phyloP scores from a whole-genome alignment of 345 rosid species.

The Boechera retrofracta region DNA sequence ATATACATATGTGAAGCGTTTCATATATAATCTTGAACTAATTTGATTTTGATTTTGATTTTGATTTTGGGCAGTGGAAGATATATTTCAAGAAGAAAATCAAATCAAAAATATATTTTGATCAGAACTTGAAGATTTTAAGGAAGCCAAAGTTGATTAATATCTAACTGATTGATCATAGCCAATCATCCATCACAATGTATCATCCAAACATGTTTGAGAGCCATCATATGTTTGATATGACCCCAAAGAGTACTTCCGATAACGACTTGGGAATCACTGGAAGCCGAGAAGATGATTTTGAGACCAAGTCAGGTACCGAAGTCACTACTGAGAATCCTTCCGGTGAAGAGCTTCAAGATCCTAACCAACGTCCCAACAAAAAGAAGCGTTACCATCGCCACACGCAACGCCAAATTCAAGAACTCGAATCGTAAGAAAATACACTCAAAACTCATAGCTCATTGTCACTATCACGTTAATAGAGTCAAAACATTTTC shows the following conservation, averaged over 20 bases:
- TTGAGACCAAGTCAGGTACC: conserved; percentile 78
- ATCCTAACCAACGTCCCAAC: conserved; percentile 68
- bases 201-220: conserved; percentile 85
- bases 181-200: conserved; percentile 48
- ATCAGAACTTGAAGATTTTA: conserved; percentile 37
- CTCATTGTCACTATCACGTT: neutral
- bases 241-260: conserved; percentile 60
- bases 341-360: conserved; percentile 74
- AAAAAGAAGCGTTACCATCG: conserved; percentile 93
- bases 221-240: conserved; percentile 70
- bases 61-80: conserved; percentile 41
- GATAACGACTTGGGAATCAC: conserved; percentile 63
- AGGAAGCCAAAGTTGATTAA: conserved; percentile 8
- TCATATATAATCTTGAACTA: conserved; percentile 24
- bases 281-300: conserved; percentile 72
- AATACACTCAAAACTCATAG: conserved; percentile 4
- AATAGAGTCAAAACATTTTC: neutral
- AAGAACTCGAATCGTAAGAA: conserved; percentile 91
- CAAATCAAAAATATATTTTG: conserved; percentile 30
- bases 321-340: conserved; percentile 63
- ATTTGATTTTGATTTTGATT: conserved; percentile 13
- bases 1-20: neutral
- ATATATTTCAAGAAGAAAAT: conserved; percentile 32
- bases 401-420: conserved; percentile 95
- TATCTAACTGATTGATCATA: neutral